Evolutionary conservation across 306 rosid species (phyloP).

Genomic region (Hippophae tibetana): DNA sequence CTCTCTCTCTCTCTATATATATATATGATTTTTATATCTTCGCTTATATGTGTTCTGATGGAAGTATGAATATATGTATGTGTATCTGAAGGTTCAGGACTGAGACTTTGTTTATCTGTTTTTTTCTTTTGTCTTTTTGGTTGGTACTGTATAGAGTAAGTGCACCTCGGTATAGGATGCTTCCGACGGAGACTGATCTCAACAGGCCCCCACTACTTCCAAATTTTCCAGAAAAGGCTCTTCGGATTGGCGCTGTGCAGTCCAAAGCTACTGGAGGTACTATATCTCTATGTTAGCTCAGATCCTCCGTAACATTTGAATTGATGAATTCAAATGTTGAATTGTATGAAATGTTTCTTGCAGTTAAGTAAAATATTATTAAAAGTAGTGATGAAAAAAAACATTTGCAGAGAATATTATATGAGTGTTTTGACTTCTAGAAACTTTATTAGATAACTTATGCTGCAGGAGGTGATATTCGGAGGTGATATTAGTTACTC

Average conservation of each 20-base stretch:
- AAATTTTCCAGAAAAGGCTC: constrained; percentile 48
- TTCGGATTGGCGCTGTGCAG: constrained; percentile 49
- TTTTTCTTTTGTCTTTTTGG: not conserved
- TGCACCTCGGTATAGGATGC: constrained; percentile 88
- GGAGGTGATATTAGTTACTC: too few species aligned
- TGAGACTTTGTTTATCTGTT: not conserved
- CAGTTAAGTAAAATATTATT: too few species aligned
- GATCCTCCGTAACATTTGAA: not conserved
- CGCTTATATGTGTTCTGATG: not conserved
- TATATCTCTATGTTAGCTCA: not conserved
- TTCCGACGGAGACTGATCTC: constrained; percentile 85
- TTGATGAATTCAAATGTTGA: not conserved
- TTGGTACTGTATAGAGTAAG: constrained; percentile 37
- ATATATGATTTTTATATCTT: not conserved
- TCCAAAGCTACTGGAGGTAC: constrained; percentile 51
- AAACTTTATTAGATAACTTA: too few species aligned
- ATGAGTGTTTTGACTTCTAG: too few species aligned
- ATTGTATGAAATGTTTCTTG: not conserved
- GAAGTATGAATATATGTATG: too few species aligned
- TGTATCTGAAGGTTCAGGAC: not conserved
- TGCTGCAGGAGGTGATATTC: too few species aligned
- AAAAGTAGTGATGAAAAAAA: too few species aligned
- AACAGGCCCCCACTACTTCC: constrained; percentile 65
- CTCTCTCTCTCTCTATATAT: not conserved
- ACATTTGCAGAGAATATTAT: too few species aligned